Conservation (phyloP, 2,329 filamentous ascomycete genomes). For the Aureobasidium sp. region DNA sequence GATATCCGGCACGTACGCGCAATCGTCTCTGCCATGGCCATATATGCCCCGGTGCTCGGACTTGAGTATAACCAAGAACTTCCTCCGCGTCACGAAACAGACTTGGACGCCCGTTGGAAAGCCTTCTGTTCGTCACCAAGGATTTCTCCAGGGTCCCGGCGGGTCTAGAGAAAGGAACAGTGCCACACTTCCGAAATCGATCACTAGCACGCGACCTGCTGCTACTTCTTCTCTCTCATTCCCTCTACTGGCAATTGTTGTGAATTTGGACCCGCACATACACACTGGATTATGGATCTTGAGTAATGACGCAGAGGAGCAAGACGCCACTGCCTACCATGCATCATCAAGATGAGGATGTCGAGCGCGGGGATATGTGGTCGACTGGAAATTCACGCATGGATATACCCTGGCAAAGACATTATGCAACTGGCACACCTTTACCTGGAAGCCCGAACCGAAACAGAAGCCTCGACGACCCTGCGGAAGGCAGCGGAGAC, state of each 20-base stretch:
- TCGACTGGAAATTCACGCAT: background rate
- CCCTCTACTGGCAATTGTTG: too few relatives aligned
- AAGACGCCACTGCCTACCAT: background rate
- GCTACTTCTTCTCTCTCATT: background rate
- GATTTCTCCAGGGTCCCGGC: background rate
- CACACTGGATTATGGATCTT: background rate
- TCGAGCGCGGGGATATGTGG: constrained; percentile 1
- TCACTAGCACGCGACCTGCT: background rate
- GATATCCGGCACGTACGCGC: background rate
- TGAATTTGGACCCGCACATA: background rate
- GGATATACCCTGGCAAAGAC: background rate
- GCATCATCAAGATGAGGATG: background rate
- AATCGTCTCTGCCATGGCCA: background rate
- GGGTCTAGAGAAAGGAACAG: background rate
- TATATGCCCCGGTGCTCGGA: background rate
- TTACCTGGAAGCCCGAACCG: background rate
- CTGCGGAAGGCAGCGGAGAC: background rate
- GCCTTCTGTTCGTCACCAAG: background rate
- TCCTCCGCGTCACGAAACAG: background rate
- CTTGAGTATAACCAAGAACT: background rate
- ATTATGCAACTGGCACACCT: background rate
- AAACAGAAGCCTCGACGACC: background rate
- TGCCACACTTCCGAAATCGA: background rate
- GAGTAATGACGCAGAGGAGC: background rate
- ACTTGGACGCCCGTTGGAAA: background rate